These are phyloP conservation scores for Curvularia lunata DNA, from an alignment of 2,329 filamentous ascomycete genomes.

Conservation along the genomic window DNA sequence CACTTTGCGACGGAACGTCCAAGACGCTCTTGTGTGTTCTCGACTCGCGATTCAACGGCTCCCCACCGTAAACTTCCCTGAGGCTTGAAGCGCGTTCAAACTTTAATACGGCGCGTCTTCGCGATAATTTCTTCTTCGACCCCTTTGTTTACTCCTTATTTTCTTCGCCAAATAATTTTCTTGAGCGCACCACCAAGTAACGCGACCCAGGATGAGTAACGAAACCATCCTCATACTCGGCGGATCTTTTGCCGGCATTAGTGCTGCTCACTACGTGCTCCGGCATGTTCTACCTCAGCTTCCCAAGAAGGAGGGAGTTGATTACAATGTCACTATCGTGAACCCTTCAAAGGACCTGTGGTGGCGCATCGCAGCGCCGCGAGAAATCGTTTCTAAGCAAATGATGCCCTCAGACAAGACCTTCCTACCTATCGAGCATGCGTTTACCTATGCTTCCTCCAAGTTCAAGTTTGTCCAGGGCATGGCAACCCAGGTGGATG, in stretches of 20 bases:
- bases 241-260: constrained; percentile 46
- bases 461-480: constrained; percentile 61
- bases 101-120: constrained; percentile 20
- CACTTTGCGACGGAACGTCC: constrained; percentile 3
- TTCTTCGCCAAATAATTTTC: constrained; percentile 16
- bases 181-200: not conserved
- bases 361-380: constrained; percentile 61
- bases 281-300: constrained; percentile 46
- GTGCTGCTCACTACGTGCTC: constrained; percentile 46
- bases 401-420: constrained; percentile 58
- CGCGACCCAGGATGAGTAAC: constrained; percentile 35
- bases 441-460: constrained; percentile 58
- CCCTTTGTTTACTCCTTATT: constrained; percentile 11
- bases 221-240: constrained; percentile 48
- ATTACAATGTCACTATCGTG: constrained; percentile 63
- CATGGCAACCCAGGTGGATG: constrained; percentile 57
- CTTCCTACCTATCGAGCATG: constrained; percentile 59
- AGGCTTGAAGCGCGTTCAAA: constrained; percentile 18
- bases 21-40: constrained; percentile 8
- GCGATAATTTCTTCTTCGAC: constrained; percentile 12
- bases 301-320: constrained; percentile 42
- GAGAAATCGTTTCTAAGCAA: constrained; percentile 59
- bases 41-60: constrained; percentile 14
- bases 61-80: constrained; percentile 26
- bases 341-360: constrained; percentile 62